These are phyloP conservation scores for Prunus mira DNA, from an alignment of 306 rosid genomes.

Conservation along the genomic window DNA sequence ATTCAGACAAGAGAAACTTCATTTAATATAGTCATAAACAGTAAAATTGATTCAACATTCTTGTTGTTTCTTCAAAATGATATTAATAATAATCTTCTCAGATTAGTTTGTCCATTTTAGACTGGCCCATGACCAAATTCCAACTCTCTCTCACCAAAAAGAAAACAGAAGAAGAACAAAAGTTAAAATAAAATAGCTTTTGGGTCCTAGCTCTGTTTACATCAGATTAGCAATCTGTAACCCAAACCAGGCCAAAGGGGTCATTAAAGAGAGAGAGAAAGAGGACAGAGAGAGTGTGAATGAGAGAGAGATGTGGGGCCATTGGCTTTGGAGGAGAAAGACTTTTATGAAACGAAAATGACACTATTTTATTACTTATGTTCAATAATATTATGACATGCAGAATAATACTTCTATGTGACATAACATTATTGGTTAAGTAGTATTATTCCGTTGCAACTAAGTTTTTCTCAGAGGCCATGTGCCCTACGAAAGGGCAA, in stretches of 20 bases:
- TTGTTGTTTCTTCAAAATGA: too few species aligned
- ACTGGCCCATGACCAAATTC: constrained; percentile 1
- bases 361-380: rapidly evolving
- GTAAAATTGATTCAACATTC: too few species aligned
- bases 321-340: background rate
- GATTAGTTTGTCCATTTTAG: constrained; percentile 4
- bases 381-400: rapidly evolving
- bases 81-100: too few species aligned
- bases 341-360: too few species aligned
- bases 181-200: background rate
- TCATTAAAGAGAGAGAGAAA: background rate
- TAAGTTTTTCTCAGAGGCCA: background rate
- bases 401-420: rapidly evolving
- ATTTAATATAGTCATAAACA: too few species aligned
- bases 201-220: constrained; percentile 5
- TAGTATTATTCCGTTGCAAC: too few species aligned
- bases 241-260: background rate
- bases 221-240: background rate
- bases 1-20: background rate
- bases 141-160: background rate
- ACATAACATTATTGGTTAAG: too few species aligned
- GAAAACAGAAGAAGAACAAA: background rate
- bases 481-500: constrained; percentile 19
- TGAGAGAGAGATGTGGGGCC: background rate
- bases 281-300: background rate